Evolutionary conservation across 1,139 yeast species (phyloP).

Genomic region (Barnettozyma hawaiiensis): DNA sequence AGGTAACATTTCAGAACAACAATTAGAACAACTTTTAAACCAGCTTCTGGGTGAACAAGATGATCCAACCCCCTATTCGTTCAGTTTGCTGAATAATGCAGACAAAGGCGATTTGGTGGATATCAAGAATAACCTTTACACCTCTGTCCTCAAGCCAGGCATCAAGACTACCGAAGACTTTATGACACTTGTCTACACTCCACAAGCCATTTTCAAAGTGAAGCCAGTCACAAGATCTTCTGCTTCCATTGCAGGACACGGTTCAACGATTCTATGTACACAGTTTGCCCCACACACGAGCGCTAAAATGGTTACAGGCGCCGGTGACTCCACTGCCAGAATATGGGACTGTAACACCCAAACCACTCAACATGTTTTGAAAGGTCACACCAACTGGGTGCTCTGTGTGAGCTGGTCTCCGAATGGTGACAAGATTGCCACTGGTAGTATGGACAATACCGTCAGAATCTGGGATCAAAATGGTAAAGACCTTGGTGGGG

Average conservation of each 20-base stretch:
- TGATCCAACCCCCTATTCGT: constrained; percentile 88
- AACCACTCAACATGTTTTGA: constrained; percentile 74
- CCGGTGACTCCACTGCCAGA: constrained; percentile 96
- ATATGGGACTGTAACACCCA: constrained; percentile 97
- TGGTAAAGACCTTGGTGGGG: constrained; percentile 71
- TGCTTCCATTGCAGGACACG: constrained; percentile 93
- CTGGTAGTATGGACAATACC: constrained; percentile 94
- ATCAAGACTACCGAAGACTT: constrained; percentile 89
- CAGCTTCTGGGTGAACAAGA: constrained; percentile 57
- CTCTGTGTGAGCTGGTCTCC: constrained; percentile 93
- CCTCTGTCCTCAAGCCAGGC: constrained; percentile 80
- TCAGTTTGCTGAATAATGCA: constrained; percentile 53
- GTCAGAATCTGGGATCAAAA: constrained; percentile 79
- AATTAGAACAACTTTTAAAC: constrained; percentile 81
- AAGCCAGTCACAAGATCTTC: constrained; percentile 86
- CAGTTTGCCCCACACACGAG: constrained; percentile 92
- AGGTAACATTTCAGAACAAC: constrained; percentile 79
- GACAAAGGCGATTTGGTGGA: constrained; percentile 52
- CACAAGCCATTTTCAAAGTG: constrained; percentile 92
- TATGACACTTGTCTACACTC: constrained; percentile 85
- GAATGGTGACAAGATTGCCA: constrained; percentile 84
- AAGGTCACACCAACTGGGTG: constrained; percentile 93
- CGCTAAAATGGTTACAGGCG: constrained; percentile 86
- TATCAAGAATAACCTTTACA: constrained; percentile 69
- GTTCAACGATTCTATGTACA: constrained; percentile 84